These are phyloP conservation scores for Gossypium schwendimanii DNA, from an alignment of 441 rosid genomes.

Conservation along the genomic window DNA sequence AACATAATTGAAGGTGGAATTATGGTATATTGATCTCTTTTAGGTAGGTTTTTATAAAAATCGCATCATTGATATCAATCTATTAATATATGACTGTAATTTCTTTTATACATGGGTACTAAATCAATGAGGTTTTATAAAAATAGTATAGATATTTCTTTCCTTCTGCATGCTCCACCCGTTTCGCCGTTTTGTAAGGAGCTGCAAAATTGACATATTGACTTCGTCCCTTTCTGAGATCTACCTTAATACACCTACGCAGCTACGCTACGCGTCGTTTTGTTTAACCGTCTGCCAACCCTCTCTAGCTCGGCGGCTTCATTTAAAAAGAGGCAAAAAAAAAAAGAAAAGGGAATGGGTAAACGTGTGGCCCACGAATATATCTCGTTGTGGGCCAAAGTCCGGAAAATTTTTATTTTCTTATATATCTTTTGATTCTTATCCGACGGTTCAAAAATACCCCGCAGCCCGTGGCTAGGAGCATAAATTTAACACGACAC, in stretches of 20 bases:
- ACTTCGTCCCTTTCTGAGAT: neutral
- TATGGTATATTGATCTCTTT: too few relatives aligned
- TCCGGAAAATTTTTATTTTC: neutral
- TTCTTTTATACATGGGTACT: neutral
- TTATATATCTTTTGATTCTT: neutral
- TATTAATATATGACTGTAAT: neutral
- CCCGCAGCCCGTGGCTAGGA: neutral
- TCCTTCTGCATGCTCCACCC: constrained; percentile 6
- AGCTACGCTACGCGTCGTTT: too few relatives aligned
- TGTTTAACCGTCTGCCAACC: too few relatives aligned
- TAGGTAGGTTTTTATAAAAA: too few relatives aligned
- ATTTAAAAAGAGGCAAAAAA: neutral
- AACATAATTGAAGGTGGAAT: too few relatives aligned
- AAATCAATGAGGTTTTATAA: neutral
- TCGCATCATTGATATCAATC: neutral
- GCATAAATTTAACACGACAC: neutral
- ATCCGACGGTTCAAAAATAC: constrained; percentile 11
- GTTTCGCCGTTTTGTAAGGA: constrained; percentile 1
- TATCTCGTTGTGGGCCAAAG: neutral
- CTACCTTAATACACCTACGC: too few relatives aligned
- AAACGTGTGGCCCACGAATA: constrained; percentile 10
- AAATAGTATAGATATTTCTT: neutral
- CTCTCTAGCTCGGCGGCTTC: neutral
- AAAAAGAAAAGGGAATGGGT: neutral
- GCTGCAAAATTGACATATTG: neutral